Evolutionary conservation across 1,284 basidiomycete genomes (phyloP).

Genomic region (Heterobasidion irregulare): DNA sequence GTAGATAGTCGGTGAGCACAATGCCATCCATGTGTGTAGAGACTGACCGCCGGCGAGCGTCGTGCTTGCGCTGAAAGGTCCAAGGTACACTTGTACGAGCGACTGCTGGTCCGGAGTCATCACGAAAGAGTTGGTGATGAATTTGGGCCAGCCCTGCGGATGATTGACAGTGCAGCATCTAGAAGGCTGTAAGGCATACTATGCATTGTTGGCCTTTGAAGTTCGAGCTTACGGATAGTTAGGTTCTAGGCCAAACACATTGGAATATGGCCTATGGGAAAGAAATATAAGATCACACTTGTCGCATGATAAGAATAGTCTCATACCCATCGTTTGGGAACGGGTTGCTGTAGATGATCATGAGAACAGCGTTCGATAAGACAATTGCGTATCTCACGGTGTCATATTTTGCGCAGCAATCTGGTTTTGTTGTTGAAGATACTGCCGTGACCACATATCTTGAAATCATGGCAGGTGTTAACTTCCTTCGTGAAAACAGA

Average conservation of each 20-base stretch:
- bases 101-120: constrained; percentile 38
- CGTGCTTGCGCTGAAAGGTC: constrained; percentile 37
- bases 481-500: neutral
- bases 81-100: constrained; percentile 49
- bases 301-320: neutral
- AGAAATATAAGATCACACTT: neutral
- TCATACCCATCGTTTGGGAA: constrained; percentile 44
- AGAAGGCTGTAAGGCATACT: neutral
- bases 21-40: neutral
- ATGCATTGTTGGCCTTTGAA: neutral
- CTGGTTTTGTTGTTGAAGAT: constrained; percentile 54
- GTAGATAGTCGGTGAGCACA: constrained; percentile 12
- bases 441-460: constrained; percentile 57
- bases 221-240: constrained; percentile 22
- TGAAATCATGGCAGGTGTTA: neutral
- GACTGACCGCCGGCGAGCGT: constrained; percentile 33
- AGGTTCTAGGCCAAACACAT: constrained; percentile 39
- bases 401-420: constrained; percentile 50
- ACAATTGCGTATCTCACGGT: constrained; percentile 28
- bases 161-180: constrained; percentile 57
- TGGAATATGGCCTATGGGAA: constrained; percentile 37
- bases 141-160: constrained; percentile 56
- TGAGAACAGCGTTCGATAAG: neutral
- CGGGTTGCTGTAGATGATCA: constrained; percentile 30
- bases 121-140: constrained; percentile 49